phyloP scores from a whole-genome alignment of 2,329 filamentous ascomycete species.

The Raffaelea arxii region DNA sequence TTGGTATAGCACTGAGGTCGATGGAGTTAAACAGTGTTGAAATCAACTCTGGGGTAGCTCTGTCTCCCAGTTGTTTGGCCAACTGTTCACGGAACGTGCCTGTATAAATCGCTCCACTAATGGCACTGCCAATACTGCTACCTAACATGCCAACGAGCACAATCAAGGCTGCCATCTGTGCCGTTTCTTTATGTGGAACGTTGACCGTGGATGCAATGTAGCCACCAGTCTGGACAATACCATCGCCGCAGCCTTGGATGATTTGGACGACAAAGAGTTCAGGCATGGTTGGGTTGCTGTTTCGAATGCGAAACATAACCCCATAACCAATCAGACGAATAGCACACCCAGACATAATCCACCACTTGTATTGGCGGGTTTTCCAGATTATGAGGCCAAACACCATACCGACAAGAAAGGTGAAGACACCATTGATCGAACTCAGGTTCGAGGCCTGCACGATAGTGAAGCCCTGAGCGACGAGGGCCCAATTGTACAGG shows the following conservation, averaged over 20 bases:
- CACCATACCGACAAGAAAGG: constrained; percentile 7
- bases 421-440: constrained; percentile 8
- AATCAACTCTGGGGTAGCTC: constrained; percentile 5
- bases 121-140: constrained; percentile 7
- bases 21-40: constrained; percentile 8
- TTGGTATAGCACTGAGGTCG: constrained; percentile 3
- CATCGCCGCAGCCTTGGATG: constrained; percentile 6
- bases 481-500: constrained; percentile 8
- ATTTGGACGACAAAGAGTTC: constrained; percentile 7
- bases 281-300: constrained; percentile 1
- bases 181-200: constrained; percentile 7
- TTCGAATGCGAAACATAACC: constrained; percentile 8
- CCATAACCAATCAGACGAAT: constrained; percentile 10
- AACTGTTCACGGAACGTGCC: constrained; percentile 4
- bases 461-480: constrained; percentile 6
- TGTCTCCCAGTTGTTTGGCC: constrained; percentile 4
- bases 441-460: constrained; percentile 5
- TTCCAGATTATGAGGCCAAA: constrained; percentile 7
- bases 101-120: constrained; percentile 11
- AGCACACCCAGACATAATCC: constrained; percentile 6
- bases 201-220: constrained; percentile 8
- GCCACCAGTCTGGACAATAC: constrained; percentile 7
- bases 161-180: constrained; percentile 9
- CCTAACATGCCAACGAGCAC: constrained; percentile 7
- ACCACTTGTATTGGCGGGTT: constrained; percentile 8